phyloP scores from a whole-genome alignment of 768 basidiomycete species.

The Agaricus blazei region DNA sequence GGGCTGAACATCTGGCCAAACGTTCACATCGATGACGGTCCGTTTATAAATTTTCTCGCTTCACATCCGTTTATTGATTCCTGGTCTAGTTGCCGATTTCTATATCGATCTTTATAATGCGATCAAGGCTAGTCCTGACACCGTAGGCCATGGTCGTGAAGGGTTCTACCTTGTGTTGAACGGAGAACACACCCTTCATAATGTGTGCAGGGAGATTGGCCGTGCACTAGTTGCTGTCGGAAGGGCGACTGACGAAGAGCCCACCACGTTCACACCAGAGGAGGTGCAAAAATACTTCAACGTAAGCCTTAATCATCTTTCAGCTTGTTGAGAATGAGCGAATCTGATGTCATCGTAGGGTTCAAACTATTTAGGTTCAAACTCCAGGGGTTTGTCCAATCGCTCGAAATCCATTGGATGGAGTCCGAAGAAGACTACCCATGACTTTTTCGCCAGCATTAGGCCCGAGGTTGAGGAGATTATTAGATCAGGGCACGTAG shows the following conservation, averaged over 20 bases:
- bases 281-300: slow-evolving; percentile 36
- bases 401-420: slow-evolving; percentile 43
- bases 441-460: slow-evolving; percentile 47
- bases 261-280: slow-evolving; percentile 41
- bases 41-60: neutral
- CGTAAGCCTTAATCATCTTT: slow-evolving; percentile 14
- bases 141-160: slow-evolving; percentile 33
- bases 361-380: slow-evolving; percentile 19
- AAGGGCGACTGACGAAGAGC: slow-evolving; percentile 28
- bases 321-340: neutral
- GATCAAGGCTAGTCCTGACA: slow-evolving; percentile 19
- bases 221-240: slow-evolving; percentile 33
- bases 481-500: neutral
- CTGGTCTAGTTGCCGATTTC: slow-evolving; percentile 35
- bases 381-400: slow-evolving; percentile 40
- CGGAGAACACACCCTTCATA: slow-evolving; percentile 36
- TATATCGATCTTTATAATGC: slow-evolving; percentile 38
- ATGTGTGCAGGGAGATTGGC: slow-evolving; percentile 32
- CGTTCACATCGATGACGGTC: slow-evolving; percentile 51
- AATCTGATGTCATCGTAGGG: slow-evolving; percentile 5
- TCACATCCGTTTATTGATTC: neutral
- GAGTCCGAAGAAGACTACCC: slow-evolving; percentile 42
- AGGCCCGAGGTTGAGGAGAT: slow-evolving; percentile 34
- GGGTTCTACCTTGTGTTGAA: slow-evolving; percentile 49
- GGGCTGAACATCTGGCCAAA: slow-evolving; percentile 52